These are phyloP conservation scores for Torulaspora microellipsoides DNA, from an alignment of 805 yeast species.

Conservation along the genomic window DNA sequence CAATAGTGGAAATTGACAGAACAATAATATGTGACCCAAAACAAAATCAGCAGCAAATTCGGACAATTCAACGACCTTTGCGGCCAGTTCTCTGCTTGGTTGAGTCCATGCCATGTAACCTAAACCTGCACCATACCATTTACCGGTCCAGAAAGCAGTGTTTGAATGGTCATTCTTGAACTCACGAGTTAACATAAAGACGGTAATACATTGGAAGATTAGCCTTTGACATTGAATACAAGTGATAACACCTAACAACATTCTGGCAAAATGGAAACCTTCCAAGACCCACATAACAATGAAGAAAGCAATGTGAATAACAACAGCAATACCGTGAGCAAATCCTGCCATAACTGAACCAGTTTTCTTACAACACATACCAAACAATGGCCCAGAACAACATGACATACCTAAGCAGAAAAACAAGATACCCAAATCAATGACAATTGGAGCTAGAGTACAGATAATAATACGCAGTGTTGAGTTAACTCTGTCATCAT, in stretches of 20 bases:
- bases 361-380: slow-evolving; percentile 93
- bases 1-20: slow-evolving; percentile 84
- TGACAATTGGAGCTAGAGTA: slow-evolving; percentile 84
- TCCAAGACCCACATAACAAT: slow-evolving; percentile 96
- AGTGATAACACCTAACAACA: slow-evolving; percentile 80
- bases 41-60: slow-evolving; percentile 96
- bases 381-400: slow-evolving; percentile 95
- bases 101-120: slow-evolving; percentile 94
- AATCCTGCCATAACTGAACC: slow-evolving; percentile 92
- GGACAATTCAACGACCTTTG: slow-evolving; percentile 89
- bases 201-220: slow-evolving; percentile 77
- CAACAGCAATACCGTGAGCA: slow-evolving; percentile 92
- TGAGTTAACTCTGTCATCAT: slow-evolving; percentile 57
- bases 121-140: slow-evolving; percentile 93
- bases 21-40: slow-evolving; percentile 83
- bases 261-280: slow-evolving; percentile 83
- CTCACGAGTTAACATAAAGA: slow-evolving; percentile 82
- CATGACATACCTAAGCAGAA: slow-evolving; percentile 81
- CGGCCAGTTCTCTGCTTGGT: slow-evolving; percentile 91
- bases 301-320: slow-evolving; percentile 81
- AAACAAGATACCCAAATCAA: slow-evolving; percentile 80
- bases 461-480: slow-evolving; percentile 68
- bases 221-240: slow-evolving; percentile 84
- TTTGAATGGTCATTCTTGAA: slow-evolving; percentile 92
- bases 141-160: slow-evolving; percentile 99